Evolutionary conservation across 2,329 filamentous ascomycete species (phyloP), one percentile per base, ranked within the genome.

Genomic region (Fusarium xyrophilum): DNA sequence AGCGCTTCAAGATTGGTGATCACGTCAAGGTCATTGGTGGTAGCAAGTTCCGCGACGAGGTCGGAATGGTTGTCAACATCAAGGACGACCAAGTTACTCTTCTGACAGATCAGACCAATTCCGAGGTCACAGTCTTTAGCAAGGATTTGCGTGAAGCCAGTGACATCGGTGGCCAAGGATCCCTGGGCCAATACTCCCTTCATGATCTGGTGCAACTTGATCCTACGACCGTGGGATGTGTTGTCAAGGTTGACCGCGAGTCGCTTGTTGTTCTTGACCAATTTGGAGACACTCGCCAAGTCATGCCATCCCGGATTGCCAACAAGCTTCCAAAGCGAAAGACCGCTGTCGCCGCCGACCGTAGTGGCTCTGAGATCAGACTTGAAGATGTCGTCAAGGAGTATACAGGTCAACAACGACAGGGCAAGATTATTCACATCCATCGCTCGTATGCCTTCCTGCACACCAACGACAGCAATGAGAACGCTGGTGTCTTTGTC

Each of bases 1-100:
- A 99, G 81, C 88, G 93, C 32, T 99, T 99, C 85, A 89, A 87
- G 69, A 87, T 94, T 66, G 96, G 96, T 83, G 96, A 99, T 75
- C 96, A 99, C 76, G 96, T 99, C 82, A 98, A 98, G 82, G 96
- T 99, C 71, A 97, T 97, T 76, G 95, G 96, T 57, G 95, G 94
- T 39, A 97, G 94, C 81, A 91, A 93, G 73, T 98, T 94, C 78
- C 89, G 92, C 57, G 96, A 97, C 73, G 96, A 99, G 80, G 91
- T 98, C 44, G 96, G 96, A 79, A 97, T 97, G 88, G 94, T 99
- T 53, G 93, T 98, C 69, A 93, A 93, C 78, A 96, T 97, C 70
- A 91, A 89, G 50, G 93, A 97, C 63, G 96, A 99, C 77, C 90
- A 92, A 39, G 93, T 99, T 60, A 98, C 96, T 2, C 84, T 99